Evolutionary conservation across 139 green algal genomes (phyloP).

Genomic region (Pleodorina starrii): DNA sequence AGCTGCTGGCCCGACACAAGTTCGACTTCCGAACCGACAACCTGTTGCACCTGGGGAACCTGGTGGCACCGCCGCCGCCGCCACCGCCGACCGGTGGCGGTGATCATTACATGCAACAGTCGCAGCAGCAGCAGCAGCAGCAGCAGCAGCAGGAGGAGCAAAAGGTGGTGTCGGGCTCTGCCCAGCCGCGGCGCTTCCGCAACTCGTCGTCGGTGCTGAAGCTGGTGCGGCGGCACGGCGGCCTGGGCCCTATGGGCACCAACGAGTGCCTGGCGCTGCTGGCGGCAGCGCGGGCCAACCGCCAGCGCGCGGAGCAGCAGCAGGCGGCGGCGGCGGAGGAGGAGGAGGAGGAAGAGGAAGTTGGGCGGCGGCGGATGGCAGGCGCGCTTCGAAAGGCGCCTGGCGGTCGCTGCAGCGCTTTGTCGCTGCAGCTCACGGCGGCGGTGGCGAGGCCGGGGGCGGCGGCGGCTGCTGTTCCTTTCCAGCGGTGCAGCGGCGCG

Average conservation of each 20-base stretch:
- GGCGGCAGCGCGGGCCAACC: background rate
- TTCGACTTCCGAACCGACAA: conserved; percentile 39
- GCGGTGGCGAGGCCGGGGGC: background rate
- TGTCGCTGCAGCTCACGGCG: conserved; percentile 30
- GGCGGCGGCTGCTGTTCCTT: background rate
- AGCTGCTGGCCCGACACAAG: conserved; percentile 25
- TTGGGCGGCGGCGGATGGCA: background rate
- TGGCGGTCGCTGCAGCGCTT: background rate
- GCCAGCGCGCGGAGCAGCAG: background rate
- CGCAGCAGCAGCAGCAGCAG: background rate
- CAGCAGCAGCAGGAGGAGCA: background rate
- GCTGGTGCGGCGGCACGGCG: conserved; percentile 29
- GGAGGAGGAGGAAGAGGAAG: background rate
- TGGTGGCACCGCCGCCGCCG: conserved; percentile 17
- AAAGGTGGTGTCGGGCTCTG: background rate
- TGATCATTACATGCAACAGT: background rate
- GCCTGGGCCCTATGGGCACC: conserved; percentile 24
- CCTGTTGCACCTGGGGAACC: conserved; percentile 21
- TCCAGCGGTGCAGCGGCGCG: too few species aligned
- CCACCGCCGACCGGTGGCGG: background rate
- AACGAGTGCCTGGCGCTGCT: conserved; percentile 40
- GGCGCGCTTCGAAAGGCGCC: too few species aligned
- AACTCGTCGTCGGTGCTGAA: conserved; percentile 16
- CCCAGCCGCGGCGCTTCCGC: background rate
- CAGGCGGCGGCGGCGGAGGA: background rate